phyloP scores from a whole-genome alignment of 768 basidiomycete genomes.

The Russula ochroleuca region DNA sequence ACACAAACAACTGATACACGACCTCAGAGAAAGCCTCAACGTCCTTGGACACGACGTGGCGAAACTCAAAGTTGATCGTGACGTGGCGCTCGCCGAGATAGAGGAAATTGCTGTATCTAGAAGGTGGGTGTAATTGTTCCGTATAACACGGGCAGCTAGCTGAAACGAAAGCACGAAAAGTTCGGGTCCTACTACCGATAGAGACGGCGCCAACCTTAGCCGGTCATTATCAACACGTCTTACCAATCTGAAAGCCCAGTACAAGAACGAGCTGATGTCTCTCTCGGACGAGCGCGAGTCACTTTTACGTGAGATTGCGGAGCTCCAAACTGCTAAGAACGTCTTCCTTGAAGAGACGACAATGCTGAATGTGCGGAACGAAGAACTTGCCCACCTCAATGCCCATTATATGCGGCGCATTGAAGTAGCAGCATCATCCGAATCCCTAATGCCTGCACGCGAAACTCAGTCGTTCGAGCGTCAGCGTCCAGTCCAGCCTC shows the following conservation, averaged over 20 bases:
- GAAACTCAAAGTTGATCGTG: constrained; percentile 82
- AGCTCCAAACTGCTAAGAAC: constrained; percentile 82
- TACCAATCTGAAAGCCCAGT: constrained; percentile 82
- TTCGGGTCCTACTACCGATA: constrained; percentile 23
- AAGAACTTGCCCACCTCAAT: constrained; percentile 85
- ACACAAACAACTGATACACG: constrained; percentile 72
- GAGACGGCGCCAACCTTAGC: constrained; percentile 35
- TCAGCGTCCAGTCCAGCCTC: background rate
- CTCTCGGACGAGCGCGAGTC: constrained; percentile 78
- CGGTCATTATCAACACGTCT: constrained; percentile 80
- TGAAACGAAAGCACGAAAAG: constrained; percentile 23
- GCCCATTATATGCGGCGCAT: constrained; percentile 76
- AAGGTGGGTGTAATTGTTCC: constrained; percentile 46
- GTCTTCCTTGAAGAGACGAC: constrained; percentile 89
- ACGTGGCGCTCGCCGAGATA: constrained; percentile 88
- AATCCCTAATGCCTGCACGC: background rate
- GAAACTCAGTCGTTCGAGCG: constrained; percentile 21
- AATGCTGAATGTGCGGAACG: constrained; percentile 85
- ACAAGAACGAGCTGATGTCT: constrained; percentile 80
- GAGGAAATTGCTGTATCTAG: constrained; percentile 79
- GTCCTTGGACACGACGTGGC: constrained; percentile 83
- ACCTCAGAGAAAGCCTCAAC: constrained; percentile 69
- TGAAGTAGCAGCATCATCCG: constrained; percentile 40
- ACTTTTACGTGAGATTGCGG: constrained; percentile 73
- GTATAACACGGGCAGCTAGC: background rate